Evolutionary conservation across 2,329 filamentous ascomycete species (phyloP), one percentile per base, ranked within the genome.

Genomic region (Talaromyces sp.): DNA sequence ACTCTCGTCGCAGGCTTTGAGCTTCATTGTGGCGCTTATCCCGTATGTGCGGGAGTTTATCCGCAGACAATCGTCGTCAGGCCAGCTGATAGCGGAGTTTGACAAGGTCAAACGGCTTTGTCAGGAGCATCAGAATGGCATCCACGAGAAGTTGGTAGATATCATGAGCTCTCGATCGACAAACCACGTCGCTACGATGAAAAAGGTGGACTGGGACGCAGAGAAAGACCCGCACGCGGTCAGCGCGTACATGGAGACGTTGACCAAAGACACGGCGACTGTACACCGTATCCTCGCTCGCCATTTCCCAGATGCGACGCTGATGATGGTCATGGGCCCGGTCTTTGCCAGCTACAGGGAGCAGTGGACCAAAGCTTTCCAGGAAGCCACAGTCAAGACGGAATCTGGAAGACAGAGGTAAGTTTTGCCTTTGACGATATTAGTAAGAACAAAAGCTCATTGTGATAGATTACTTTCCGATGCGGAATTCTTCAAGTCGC

Each of bases 11-110:
- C 93, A 97, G 74, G 90, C 93, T 0, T 78, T 98, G 22, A 89
- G 89, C 52, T 97, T 99, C 73, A 87, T 96, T 53, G 90, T 93
- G 27, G 87, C 91, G 0, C 81, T 98, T 1, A 88, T 96, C 4
- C 93, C 95, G 0, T 93, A 98, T 71, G 84, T 97, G 30, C 87
- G 93, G 52, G 95, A 98, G 76, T 96, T 96, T 68, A 87, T 96
- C 25, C 88, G 95, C 11, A 87, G 95, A 2, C 91, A 96, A 69
- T 76, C 81, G 66, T 77, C 67, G 61, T 81, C 85, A 1, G 68
- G 73, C 70, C 74, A 80, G 19, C 75, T 92, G 28, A 90, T 93
- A 78, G 86, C 85, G 39, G 92, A 96, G 66, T 96, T 96, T 68
- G 93, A 97, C 78, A 93, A 91, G 73, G 88, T 95, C 58, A 89